A percentile compares a stretch with the other conserved stretches of the same genome.
These are phyloP conservation scores for Vigna angularis DNA, from an alignment of 306 rosid genomes.

Conservation along the genomic window DNA sequence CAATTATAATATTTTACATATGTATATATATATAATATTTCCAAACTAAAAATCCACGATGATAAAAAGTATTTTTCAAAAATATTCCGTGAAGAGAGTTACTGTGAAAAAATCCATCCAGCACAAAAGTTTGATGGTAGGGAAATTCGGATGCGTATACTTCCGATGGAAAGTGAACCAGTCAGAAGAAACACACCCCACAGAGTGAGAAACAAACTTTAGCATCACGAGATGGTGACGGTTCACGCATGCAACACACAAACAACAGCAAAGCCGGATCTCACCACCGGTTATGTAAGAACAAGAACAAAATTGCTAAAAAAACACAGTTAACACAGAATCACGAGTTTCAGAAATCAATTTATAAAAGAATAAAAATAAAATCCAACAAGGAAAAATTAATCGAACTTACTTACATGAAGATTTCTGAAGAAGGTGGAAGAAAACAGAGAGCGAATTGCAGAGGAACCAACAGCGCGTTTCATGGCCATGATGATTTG, in stretches of 20 bases:
- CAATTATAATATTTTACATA: no score
- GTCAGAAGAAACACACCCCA: not conserved
- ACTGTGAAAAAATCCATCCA: no score
- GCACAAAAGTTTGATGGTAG: not conserved
- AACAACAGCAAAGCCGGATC: not conserved
- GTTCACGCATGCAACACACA: slow-evolving; percentile 39
- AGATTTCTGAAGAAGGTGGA: slow-evolving; percentile 32
- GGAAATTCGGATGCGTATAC: not conserved
- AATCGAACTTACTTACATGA: slow-evolving; percentile 2
- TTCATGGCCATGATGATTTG: slow-evolving; percentile 60
- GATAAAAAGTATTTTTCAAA: no score
- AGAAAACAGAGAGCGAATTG: slow-evolving; percentile 50
- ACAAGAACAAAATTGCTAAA: not conserved
- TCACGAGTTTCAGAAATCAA: not conserved
- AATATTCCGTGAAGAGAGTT: no score
- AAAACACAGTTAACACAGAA: not conserved
- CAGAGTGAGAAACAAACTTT: not conserved
- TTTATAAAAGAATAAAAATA: not conserved
- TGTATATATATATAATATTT: no score
- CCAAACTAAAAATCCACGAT: no score
- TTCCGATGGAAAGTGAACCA: no score
- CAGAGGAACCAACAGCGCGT: slow-evolving; percentile 56
- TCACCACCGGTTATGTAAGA: not conserved
- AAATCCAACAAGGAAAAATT: fast-evolving
- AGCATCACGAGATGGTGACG: slow-evolving; percentile 15